Evolutionary conservation across 306 rosid genomes (phyloP), one percentile per base, ranked within the genome.

Genomic region (Lathyrus tuberosus): DNA sequence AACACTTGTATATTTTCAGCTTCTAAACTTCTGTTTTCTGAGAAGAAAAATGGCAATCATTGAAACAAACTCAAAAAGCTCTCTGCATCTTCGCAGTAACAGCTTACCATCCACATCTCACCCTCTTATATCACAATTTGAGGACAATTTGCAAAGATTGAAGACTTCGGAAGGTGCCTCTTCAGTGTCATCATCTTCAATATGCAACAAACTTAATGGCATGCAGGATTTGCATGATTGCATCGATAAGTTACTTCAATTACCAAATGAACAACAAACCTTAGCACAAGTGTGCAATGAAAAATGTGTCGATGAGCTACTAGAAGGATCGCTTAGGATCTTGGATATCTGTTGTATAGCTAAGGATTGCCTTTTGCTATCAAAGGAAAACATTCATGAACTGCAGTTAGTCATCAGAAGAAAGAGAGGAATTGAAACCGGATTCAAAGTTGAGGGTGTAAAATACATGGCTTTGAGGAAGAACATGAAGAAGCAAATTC

Each of bases 151-250:
- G 48, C 38, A 57, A n/a, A 65, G 60, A 56, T 26, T 84, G 72
- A 77, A 52, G 9, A 11, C n/a, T 74, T 84, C 71, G n/a, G 76
- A 84, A 67, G 26, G 73, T 18, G 18, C 67, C 31, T 26, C 84
- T 14, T 72, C 70, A 44, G 41, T n/a, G 15, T 43, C 86, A 65
- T 62, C 77, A 31, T 54, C 80, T 41, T 71, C 75, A 4, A 40
- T 76, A 35, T n/a, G 56, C 66, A 60, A 73, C 20, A 80, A 69
- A 49, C 66, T 76, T 5, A 62, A 40, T 38, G 70, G 63, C 62
- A 43, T 73, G 73, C 72, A 59, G 74, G 82, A 80, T 28, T 76
- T 83, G 65, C 78, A 83, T 35, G 80, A 69, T 1, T 68, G 6
- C 52, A 43, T 42, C 4, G 72, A 69, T 38, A 63, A 59, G 46